Evolutionary conservation across 306 rosid species (phyloP), one percentile per base, ranked within the genome.

Genomic region (Lathyrus tuberosus): DNA sequence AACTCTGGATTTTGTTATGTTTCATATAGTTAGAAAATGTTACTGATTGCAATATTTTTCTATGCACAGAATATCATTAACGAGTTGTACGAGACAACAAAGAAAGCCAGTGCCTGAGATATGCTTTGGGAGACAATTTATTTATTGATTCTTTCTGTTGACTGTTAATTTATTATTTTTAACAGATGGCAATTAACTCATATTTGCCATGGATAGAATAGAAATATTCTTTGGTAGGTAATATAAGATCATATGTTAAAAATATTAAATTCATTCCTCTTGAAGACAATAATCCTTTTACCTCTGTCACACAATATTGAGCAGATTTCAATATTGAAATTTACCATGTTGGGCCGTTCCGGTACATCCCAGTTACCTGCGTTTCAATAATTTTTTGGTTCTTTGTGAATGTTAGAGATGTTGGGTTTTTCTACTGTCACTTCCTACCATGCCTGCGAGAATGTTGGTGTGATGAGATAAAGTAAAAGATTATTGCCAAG

Each of bases 31-130:
- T 73, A 28, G 13, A 61, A 33, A 33, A 33, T 33, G 38, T 33
- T 33, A 38, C 74, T 84, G 64, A 81, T 59, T 35, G 16, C 12
- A 16, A 28, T 4, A 10, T 47, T 65, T 70, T 70, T 64, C 38
- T 70, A 49, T 53, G 48, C 46, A 62, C 88, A 91, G 99, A 79
- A 63, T 59, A 43, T 17, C 69, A 80, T 94, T 31, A 91, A 91
- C 65, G 49, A 77, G 18, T 81, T 91, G 95, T 94, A 94, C 89
- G 77, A 83, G 83, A 24, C 68, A 15, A 79, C 47, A 61, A 83
- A 75, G 73, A 87, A 88, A 67, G 72, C 74, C 30, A 59, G 42
- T 24, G 74, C 87, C 3, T 80, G 81, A 84, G 80, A 63, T 41
- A 14, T 30, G 14, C 46, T 48, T 65, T 61, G 30, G 31, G 71